Percentiles rank a stretch among this genome's conserved stretches.
Evolutionary conservation across 441 rosid species (phyloP).

Genomic region (Dalechampia spathulata): DNA sequence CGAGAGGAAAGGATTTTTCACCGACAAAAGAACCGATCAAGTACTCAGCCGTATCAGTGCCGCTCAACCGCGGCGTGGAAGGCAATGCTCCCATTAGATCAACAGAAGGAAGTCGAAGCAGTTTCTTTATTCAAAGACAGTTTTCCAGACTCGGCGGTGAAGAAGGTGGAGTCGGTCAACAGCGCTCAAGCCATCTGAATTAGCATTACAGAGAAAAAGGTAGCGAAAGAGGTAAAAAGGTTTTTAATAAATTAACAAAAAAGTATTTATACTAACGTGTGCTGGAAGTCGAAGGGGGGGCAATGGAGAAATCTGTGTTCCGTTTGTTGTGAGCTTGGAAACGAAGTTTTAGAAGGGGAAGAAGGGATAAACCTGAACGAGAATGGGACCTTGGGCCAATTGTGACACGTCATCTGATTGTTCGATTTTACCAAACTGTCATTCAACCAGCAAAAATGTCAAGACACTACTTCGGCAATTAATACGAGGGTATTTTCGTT

Average conservation of each 20-base stretch:
- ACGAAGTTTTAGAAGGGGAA: too few relatives aligned
- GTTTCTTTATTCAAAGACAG: neutral
- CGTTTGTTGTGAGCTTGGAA: too few relatives aligned
- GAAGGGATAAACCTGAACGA: neutral
- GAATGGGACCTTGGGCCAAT: neutral
- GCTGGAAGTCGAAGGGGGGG: too few relatives aligned
- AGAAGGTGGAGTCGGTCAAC: too few relatives aligned
- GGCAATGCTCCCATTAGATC: conserved; percentile 74
- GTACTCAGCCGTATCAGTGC: conserved; percentile 55
- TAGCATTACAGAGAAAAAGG: conserved; percentile 27
- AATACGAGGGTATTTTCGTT: conserved; percentile 6
- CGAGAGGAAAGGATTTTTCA: conserved; percentile 76
- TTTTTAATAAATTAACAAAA: too few relatives aligned
- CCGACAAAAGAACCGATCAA: conserved; percentile 76
- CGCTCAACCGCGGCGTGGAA: conserved; percentile 51
- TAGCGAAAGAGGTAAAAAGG: too few relatives aligned
- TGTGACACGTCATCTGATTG: conserved; percentile 15
- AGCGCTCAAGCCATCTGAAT: conserved; percentile 32
- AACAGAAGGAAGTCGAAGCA: neutral
- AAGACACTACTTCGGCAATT: too few relatives aligned
- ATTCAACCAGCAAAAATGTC: too few relatives aligned
- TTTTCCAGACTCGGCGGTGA: conserved; percentile 3
- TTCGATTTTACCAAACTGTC: conserved; percentile 18
- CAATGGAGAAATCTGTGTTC: too few relatives aligned
- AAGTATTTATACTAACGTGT: too few relatives aligned